A percentile compares a stretch with the other conserved stretches of the same genome.
Evolutionary conservation across 2,329 filamentous ascomycete species (phyloP).

Genomic region (Penicillium hesseltinei): DNA sequence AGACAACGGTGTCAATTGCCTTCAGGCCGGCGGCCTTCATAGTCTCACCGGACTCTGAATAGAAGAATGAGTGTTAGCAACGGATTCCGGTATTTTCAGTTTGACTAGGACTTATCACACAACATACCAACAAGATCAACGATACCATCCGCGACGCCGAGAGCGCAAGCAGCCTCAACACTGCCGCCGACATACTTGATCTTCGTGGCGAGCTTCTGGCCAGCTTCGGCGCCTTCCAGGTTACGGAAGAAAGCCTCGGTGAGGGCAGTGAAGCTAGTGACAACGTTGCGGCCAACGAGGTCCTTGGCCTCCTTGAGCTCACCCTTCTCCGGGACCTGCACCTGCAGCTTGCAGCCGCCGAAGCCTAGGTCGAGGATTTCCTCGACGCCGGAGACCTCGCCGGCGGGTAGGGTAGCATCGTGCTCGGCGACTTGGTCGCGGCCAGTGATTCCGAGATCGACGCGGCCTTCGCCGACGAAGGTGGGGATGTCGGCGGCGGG

Average conservation of each 20-base stretch:
- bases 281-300: conserved; percentile 86
- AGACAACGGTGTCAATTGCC: conserved; percentile 89
- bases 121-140: conserved; percentile 90
- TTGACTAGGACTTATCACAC: neutral
- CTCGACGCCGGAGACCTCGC: conserved; percentile 62
- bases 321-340: conserved; percentile 93
- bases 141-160: conserved; percentile 94
- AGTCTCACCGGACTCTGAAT: conserved; percentile 87
- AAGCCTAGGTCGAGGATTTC: conserved; percentile 90
- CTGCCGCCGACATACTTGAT: conserved; percentile 94
- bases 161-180: conserved; percentile 92
- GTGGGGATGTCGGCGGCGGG: conserved; percentile 96
- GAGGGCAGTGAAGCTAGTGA: conserved; percentile 89
- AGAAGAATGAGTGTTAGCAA: neutral
- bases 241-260: conserved; percentile 78
- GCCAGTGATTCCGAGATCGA: conserved; percentile 93
- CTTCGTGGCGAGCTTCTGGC: conserved; percentile 64
- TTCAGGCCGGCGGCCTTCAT: conserved; percentile 95
- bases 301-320: conserved; percentile 66
- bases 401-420: conserved; percentile 55
- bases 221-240: conserved; percentile 57
- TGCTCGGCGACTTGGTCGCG: conserved; percentile 91
- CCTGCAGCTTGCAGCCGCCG: conserved; percentile 86
- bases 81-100: neutral
- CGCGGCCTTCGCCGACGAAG: conserved; percentile 90